Evolutionary conservation across 106 monocot genomes (phyloP).

Genomic region (Posidonia australis): DNA sequence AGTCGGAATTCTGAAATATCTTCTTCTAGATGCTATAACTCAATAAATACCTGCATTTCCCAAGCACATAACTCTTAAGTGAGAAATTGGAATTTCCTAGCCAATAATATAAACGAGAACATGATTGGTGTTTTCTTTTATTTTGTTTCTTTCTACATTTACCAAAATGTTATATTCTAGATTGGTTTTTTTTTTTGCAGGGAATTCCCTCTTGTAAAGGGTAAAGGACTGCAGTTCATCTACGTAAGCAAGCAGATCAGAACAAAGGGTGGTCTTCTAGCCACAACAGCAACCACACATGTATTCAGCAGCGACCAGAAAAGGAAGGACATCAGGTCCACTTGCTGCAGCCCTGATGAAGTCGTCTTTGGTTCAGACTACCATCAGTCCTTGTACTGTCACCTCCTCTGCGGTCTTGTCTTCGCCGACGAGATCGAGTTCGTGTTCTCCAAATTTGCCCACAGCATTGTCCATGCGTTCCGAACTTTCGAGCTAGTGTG

Average conservation of each 20-base stretch:
- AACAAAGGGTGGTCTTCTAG: slow-evolving; percentile 57
- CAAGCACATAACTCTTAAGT: too few relatives aligned
- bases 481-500: slow-evolving; percentile 62
- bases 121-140: too few relatives aligned
- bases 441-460: slow-evolving; percentile 63
- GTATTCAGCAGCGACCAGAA: slow-evolving; percentile 43
- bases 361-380: slow-evolving; percentile 67
- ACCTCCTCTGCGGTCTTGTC: slow-evolving; percentile 71
- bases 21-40: too few relatives aligned
- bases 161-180: not conserved
- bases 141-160: not conserved
- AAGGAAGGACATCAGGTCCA: slow-evolving; percentile 51
- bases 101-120: too few relatives aligned
- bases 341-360: slow-evolving; percentile 59
- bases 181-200: slow-evolving; percentile 17
- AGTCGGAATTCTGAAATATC: too few relatives aligned
- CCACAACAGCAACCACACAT: slow-evolving; percentile 69
- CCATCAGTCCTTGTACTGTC: slow-evolving; percentile 73
- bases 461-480: slow-evolving; percentile 76
- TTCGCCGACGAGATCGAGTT: slow-evolving; percentile 59
- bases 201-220: slow-evolving; percentile 48
- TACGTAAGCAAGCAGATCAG: slow-evolving; percentile 58
- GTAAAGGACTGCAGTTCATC: slow-evolving; percentile 74
- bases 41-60: too few relatives aligned
- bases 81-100: too few relatives aligned